These are phyloP conservation scores for Wickerhamiella brachini DNA, from an alignment of 805 yeast species.

Conservation along the genomic window DNA sequence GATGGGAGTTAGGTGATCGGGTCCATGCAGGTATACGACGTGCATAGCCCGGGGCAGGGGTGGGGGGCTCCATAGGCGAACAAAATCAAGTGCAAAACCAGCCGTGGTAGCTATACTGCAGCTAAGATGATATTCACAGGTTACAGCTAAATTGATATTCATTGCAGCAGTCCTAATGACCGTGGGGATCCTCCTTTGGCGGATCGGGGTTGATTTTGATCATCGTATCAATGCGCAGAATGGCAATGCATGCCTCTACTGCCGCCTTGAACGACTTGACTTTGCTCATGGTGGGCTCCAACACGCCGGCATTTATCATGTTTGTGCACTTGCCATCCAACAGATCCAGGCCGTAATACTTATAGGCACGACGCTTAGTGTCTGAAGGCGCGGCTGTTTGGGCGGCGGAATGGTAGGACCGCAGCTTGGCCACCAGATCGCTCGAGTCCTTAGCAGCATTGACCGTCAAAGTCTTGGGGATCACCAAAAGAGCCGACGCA, in stretches of 20 bases:
- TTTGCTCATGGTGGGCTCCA: conserved; percentile 92
- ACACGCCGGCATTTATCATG: conserved; percentile 69
- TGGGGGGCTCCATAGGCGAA: background rate
- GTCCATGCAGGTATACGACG: background rate
- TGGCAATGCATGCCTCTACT: conserved; percentile 95
- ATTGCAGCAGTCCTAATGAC: too few relatives aligned
- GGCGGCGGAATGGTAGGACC: conserved; percentile 92
- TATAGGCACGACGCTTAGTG: conserved; percentile 68
- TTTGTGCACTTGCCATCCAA: conserved; percentile 85
- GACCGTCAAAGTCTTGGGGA: conserved; percentile 92
- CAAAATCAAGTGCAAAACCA: too few relatives aligned
- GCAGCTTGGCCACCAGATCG: conserved; percentile 84
- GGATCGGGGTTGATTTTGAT: conserved; percentile 94
- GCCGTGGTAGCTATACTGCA: too few relatives aligned
- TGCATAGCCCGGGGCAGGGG: background rate
- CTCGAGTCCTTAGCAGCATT: conserved; percentile 97
- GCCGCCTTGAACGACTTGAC: conserved; percentile 89
- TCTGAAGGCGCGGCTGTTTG: conserved; percentile 81
- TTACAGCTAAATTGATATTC: too few relatives aligned
- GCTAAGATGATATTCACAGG: too few relatives aligned
- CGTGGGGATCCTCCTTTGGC: conserved; percentile 70
- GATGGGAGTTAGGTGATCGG: background rate
- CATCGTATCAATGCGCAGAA: conserved; percentile 95
- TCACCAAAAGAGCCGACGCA: conserved; percentile 75
- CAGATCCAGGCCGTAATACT: conserved; percentile 84